These are phyloP conservation scores for Melocanna baccifera DNA, from an alignment of 176 grass and related monocot genomes.

Conservation along the genomic window DNA sequence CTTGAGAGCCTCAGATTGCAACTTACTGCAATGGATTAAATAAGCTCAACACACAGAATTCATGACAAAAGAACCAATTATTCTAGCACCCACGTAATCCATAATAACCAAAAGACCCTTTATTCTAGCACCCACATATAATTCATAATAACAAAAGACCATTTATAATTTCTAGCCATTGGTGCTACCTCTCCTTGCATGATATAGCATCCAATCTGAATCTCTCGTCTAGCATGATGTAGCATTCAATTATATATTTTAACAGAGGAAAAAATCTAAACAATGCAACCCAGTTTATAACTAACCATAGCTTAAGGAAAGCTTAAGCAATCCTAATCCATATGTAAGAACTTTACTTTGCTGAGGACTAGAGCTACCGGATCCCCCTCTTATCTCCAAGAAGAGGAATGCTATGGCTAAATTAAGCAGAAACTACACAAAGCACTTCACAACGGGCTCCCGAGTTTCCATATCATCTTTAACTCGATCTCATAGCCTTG, in stretches of 20 bases:
- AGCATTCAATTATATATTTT: neutral
- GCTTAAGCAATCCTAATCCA: neutral
- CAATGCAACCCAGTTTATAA: neutral
- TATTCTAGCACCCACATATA: neutral
- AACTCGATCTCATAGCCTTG: neutral
- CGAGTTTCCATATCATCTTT: neutral
- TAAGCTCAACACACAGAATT: neutral
- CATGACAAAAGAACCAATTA: neutral
- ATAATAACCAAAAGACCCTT: neutral
- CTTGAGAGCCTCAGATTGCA: conserved; percentile 49
- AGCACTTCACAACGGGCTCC: neutral
- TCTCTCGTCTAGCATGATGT: neutral
- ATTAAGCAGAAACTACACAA: neutral
- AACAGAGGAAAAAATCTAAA: neutral
- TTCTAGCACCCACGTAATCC: neutral
- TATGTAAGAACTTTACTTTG: neutral
- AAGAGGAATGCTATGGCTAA: neutral
- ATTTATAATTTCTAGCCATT: neutral
- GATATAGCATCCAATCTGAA: neutral
- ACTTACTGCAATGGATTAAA: conserved; percentile 51
- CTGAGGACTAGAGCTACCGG: neutral
- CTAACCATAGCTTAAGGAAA: neutral
- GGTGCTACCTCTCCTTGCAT: neutral
- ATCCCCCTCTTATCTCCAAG: neutral
- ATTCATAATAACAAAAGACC: neutral